These are phyloP conservation scores for Centrapalus pauciflorus DNA, from an alignment of 129 eudicot genomes.

Conservation along the genomic window DNA sequence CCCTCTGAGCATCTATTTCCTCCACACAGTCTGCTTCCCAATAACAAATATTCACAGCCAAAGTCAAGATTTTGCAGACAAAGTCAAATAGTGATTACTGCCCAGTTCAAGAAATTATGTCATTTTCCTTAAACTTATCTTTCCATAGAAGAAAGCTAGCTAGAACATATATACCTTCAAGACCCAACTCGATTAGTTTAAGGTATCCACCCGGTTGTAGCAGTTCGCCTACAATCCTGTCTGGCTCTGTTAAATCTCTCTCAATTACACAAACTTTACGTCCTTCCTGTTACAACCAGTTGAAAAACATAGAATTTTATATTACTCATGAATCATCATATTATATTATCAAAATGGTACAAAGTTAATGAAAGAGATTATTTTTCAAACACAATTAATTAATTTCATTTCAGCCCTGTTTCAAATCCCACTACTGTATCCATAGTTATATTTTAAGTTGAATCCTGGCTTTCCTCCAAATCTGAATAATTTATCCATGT, in stretches of 20 bases:
- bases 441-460: not conserved
- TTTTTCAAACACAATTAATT: not conserved
- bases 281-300: constrained; percentile 47
- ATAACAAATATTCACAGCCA: constrained; percentile 5
- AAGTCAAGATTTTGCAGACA: not conserved
- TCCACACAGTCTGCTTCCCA: constrained; percentile 61
- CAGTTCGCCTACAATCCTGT: constrained; percentile 69
- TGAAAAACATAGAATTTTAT: not conserved
- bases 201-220: constrained; percentile 73
- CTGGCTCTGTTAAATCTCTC: constrained; percentile 66
- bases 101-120: not conserved
- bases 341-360: not conserved
- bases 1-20: constrained; percentile 58
- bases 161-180: constrained; percentile 40
- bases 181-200: constrained; percentile 59
- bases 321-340: not conserved
- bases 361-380: not conserved
- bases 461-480: not conserved
- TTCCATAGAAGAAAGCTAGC: not conserved
- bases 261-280: constrained; percentile 55
- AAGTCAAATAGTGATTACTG: not conserved
- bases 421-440: not conserved
- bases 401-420: not conserved
- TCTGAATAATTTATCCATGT: not conserved
- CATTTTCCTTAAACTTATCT: not conserved